These are phyloP conservation scores for Stenocarpella maydis DNA, from an alignment of 2,329 filamentous ascomycete species.

Conservation along the genomic window DNA sequence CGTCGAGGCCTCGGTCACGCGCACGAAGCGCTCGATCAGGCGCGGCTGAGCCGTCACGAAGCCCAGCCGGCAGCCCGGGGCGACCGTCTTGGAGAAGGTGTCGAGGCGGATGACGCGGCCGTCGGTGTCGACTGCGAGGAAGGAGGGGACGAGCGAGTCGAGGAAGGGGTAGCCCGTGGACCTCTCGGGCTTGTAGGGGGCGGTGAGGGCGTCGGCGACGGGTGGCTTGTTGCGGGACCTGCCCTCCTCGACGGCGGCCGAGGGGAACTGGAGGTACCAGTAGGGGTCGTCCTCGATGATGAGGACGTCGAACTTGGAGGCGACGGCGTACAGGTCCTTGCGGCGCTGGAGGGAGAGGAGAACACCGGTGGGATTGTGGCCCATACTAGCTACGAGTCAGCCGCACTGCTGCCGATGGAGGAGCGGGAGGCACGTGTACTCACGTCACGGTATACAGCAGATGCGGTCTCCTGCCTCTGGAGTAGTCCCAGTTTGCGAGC, in stretches of 20 bases:
- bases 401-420: not conserved
- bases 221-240: constrained; percentile 52
- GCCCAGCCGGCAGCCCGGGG: constrained; percentile 87
- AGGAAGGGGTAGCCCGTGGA: constrained; percentile 77
- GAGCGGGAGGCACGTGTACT: constrained; percentile 48
- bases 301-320: constrained; percentile 84
- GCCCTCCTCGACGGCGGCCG: constrained; percentile 63
- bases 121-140: constrained; percentile 81
- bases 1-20: constrained; percentile 79
- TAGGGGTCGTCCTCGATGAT: constrained; percentile 96
- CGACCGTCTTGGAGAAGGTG: constrained; percentile 93
- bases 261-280: constrained; percentile 92
- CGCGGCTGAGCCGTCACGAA: constrained; percentile 89
- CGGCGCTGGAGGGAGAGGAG: constrained; percentile 77
- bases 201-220: constrained; percentile 44
- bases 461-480: constrained; percentile 78
- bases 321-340: constrained; percentile 81
- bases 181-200: constrained; percentile 45
- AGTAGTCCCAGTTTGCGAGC: constrained; percentile 81
- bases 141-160: constrained; percentile 84
- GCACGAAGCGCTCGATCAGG: constrained; percentile 76
- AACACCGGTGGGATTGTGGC: constrained; percentile 87
- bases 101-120: constrained; percentile 90
- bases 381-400: constrained; percentile 55
- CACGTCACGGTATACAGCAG: constrained; percentile 90